Evolutionary conservation across 1,284 basidiomycete species (phyloP).

Genomic region (Tilletia caries): DNA sequence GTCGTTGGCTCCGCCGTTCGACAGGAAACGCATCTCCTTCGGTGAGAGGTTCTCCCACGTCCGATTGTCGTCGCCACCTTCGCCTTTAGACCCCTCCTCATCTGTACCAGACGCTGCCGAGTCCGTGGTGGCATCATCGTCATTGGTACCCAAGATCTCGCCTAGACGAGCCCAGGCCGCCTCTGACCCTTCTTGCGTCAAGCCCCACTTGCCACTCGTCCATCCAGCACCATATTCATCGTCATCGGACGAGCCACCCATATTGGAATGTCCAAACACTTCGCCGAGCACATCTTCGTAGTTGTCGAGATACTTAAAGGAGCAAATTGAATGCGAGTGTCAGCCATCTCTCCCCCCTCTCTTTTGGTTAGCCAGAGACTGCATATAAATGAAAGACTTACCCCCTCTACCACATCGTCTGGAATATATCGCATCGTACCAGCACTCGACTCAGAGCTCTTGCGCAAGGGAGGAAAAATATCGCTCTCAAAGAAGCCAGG

Average conservation of each 20-base stretch:
- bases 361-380: too few relatives aligned
- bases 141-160: conserved; percentile 41
- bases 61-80: conserved; percentile 33
- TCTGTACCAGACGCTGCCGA: conserved; percentile 19
- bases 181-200: conserved; percentile 36
- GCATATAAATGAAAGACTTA: neutral
- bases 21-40: conserved; percentile 45
- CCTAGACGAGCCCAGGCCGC: conserved; percentile 46
- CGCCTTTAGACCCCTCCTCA: conserved; percentile 5
- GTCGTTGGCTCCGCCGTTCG: conserved; percentile 20
- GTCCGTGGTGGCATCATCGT: conserved; percentile 12
- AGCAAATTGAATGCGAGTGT: neutral
- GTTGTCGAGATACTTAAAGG: conserved; percentile 57
- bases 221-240: conserved; percentile 25
- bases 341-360: neutral
- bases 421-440: conserved; percentile 56
- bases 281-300: conserved; percentile 60
- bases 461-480: conserved; percentile 57
- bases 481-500: conserved; percentile 55
- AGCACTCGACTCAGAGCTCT: conserved; percentile 49
- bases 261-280: conserved; percentile 53
- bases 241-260: conserved; percentile 12
- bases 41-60: conserved; percentile 51
- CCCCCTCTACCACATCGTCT: conserved; percentile 58
- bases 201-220: conserved; percentile 40